Base-by-base conservation (phyloP, 106 monocot genomes). In the Cymbidium sinense region DNA sequence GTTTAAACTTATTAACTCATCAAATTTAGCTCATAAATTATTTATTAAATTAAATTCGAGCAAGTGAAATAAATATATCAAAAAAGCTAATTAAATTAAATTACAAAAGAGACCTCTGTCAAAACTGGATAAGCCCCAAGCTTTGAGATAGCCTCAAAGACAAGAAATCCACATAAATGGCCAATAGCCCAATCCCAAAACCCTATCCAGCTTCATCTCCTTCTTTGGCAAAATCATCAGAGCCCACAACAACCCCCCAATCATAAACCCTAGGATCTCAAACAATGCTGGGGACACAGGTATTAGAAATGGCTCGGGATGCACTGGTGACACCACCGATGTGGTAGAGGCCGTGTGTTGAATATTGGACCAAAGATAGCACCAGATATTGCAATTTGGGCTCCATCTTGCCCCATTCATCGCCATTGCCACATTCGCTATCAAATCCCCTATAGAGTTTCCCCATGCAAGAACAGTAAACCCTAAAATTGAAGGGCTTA, bases 401-500 rank as follows among this genome's bases (percentile, higher is more conserved):
- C 86, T 17, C 89, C 89, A 30, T 77, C 77, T 20, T 36, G 43
- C 82, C 3, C 82, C 89, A 23, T 78, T 82, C 34, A 75, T n/a
- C 3, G 89, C 89, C 77, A 89, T 78, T 0, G 87, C 89, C 4
- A 87, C 85, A 37, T 89, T 84, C 0, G 89, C 81, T 0, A 89
- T 83, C 28, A 89, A 65, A 65, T 89, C 89, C 5, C 89, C 89
- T 3, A 89, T 35, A 15, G 89, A 89, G 79, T 89, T 86, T 3
- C 89, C 89, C 89, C 89, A 89, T 13, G 89, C 89, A 7, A 89
- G 84, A 27, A 89, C 84, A 10, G 89, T 87, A 18, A 89, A 73
- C 33, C 89, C 87, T 35, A 87, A 74, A n/a, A 89, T 81, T n/a
- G 82, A 61, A 4, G 89, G 82, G 76, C 67, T 87, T 37, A 87